phyloP scores from a whole-genome alignment of 2,329 filamentous ascomycete species.

The Capronia epimyces region DNA sequence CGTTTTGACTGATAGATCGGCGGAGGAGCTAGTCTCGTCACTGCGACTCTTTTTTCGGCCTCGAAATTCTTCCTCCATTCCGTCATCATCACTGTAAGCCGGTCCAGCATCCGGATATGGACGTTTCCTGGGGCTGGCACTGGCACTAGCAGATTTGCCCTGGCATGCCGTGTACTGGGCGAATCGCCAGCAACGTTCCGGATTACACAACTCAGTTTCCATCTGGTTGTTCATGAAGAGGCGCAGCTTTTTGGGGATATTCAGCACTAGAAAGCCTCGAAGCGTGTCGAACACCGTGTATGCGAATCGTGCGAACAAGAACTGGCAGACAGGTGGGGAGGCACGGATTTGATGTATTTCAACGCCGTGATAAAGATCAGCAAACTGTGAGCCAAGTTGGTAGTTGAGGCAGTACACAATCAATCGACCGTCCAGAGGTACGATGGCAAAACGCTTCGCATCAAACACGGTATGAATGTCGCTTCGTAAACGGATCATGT shows the following conservation, averaged over 20 bases:
- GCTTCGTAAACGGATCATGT: constrained; percentile 6
- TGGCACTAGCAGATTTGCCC: constrained; percentile 8
- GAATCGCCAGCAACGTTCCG: constrained; percentile 5
- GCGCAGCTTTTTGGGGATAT: neutral
- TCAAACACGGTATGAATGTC: constrained; percentile 13
- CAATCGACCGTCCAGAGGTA: constrained; percentile 1
- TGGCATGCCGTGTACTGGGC: constrained; percentile 7
- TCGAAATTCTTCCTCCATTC: neutral
- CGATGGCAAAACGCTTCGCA: constrained; percentile 8
- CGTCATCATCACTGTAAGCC: neutral
- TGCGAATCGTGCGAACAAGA: constrained; percentile 7
- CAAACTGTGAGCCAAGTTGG: constrained; percentile 1
- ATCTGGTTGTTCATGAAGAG: neutral
- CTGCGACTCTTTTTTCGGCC: neutral
- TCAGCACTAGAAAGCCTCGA: neutral
- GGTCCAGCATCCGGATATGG: neutral
- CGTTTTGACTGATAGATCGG: neutral
- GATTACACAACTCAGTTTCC: constrained; percentile 1
- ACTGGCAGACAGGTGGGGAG: neutral
- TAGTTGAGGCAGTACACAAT: constrained; percentile 12
- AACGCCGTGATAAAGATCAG: constrained; percentile 5
- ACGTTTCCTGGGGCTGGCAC: constrained; percentile 3
- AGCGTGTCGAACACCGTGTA: constrained; percentile 8
- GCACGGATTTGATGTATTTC: constrained; percentile 5
- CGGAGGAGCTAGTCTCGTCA: neutral